A percentile compares a stretch with the other conserved stretches of the same genome.
Evolutionary conservation across 768 basidiomycete species (phyloP).

Genomic region (Tylopilus intermedius): DNA sequence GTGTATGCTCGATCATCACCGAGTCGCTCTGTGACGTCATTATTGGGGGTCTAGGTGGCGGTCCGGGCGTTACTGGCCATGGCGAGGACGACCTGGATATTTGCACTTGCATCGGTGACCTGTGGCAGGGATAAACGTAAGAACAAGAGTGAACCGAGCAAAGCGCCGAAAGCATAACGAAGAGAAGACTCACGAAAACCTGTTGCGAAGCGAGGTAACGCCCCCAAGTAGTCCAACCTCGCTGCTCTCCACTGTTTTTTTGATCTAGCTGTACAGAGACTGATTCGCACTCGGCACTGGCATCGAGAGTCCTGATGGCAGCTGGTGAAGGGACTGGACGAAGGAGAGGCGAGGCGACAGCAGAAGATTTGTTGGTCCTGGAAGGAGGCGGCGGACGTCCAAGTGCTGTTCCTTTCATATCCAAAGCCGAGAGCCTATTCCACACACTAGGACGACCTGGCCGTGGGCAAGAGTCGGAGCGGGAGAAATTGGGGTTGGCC

Average conservation of each 20-base stretch:
- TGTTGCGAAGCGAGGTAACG: slow-evolving; percentile 41
- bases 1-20: background rate
- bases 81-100: slow-evolving; percentile 2
- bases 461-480: background rate
- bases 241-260: slow-evolving; percentile 7
- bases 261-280: background rate
- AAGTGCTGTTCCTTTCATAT: slow-evolving; percentile 37
- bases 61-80: no score
- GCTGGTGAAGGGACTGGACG: no score
- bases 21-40: no score
- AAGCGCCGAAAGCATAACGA: background rate
- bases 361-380: slow-evolving; percentile 35
- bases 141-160: background rate
- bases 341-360: slow-evolving; percentile 16
- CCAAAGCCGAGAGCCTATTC: slow-evolving; percentile 46
- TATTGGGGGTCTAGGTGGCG: no score
- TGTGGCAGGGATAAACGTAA: slow-evolving; percentile 3
- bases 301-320: no score
- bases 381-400: slow-evolving; percentile 60
- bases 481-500: no score
- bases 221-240: slow-evolving; percentile 18
- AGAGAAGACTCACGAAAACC: slow-evolving; percentile 44
- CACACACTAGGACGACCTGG: slow-evolving; percentile 33
- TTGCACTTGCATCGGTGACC: slow-evolving; percentile 4
- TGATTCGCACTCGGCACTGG: no score